Evolutionary conservation across 306 rosid species (phyloP), one percentile per base, ranked within the genome.

Genomic region (Acmispon strigosus): DNA sequence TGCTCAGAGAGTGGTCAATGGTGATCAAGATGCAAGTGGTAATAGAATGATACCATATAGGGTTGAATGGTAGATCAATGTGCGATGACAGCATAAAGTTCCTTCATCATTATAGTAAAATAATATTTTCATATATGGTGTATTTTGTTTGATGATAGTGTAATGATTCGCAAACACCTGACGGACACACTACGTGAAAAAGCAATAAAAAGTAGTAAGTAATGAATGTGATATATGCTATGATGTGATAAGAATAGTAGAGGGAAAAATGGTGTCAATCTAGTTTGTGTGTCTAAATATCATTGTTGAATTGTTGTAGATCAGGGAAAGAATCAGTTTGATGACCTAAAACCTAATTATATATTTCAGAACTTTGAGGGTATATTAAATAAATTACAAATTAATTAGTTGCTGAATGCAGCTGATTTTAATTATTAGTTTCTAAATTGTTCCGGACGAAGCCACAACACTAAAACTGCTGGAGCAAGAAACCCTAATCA

Each of bases 51-150:
- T 77, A 80, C 77, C 84, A 75, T 81, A 82, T 66, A 78, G 91
- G 61, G 74, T 88, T 75, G 88, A 81, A 56, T 89, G 94, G 93
- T 87, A 83, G 82, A 83, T 20, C 37, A 32, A 32, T 32, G 47
- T 29, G 15, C 50, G 32, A 65, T 47, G 45, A 42, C 1, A 43
- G 19, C 59, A 37, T 36, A 5, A 44, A 61, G 67, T 63, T 57
- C 61, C 52, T 47, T 19, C 67, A 10, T 22, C 39, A 45, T 54
- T 16, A 53, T 62, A 44, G 42, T 41, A 59, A 42, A 39, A 27
- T 63, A 27, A 43, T 53, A 52, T 43, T 64, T 64, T 9, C 57
- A 11, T 37, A n/a, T 49, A 59, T 24, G 50, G 45, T 49, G 24
- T 50, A 29, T 43, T 8, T 75, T 56, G 62, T 50, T 45, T 75